Base-by-base conservation (phyloP, 805 yeast genomes). In the Grigorovia jiainica region DNA sequence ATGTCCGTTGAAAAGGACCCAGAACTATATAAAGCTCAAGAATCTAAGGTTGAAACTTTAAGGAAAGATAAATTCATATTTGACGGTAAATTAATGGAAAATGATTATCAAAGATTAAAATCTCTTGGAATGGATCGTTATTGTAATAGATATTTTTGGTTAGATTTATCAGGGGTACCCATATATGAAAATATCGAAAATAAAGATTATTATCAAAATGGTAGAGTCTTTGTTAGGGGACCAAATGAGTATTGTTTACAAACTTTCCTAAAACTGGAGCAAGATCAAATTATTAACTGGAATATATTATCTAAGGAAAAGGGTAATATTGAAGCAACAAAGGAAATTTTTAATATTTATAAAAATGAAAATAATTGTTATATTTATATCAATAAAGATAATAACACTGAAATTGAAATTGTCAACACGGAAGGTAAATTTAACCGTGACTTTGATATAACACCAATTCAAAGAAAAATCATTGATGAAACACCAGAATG, bases 91-190 rank as follows among this genome's bases (percentile, higher is more conserved):
- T 65, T 92, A 19, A 71, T 72, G 36, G 87, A 80, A 50, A 64
- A 77, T 38, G 95, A 89, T 53, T 71, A 81, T 45, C 95, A 87
- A 57, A 65, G 97, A 43, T 71, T 87, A 38, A 74, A 75, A 42
- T 69, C 76, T 24, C 65, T 92, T 21, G 98, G 98, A 2, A 72
- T 78, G 44, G 98, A 92, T 60, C 67, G 95, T 39, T 74, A 76
- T 44, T 87, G 70, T 59, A 92, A 92, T 64, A 70, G 89, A 49
- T 92, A 90, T 59, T 92, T 95, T 95, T 92, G 95, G 95, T 78
- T 87, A 56, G 97, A 90, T 54, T 71, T 72, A 47, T 82, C 82
- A 54, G 98, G 97, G 0, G 67, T 87, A 38, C 86, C 87, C 4
- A 68, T 69, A 7, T 53, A 70, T 1, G 70, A 64, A 0, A 65